Evolutionary conservation across 371 early-diverging fungal genomes (phyloP), one percentile per base, ranked within the genome.

Genomic region (Funneliformis caledonium): DNA sequence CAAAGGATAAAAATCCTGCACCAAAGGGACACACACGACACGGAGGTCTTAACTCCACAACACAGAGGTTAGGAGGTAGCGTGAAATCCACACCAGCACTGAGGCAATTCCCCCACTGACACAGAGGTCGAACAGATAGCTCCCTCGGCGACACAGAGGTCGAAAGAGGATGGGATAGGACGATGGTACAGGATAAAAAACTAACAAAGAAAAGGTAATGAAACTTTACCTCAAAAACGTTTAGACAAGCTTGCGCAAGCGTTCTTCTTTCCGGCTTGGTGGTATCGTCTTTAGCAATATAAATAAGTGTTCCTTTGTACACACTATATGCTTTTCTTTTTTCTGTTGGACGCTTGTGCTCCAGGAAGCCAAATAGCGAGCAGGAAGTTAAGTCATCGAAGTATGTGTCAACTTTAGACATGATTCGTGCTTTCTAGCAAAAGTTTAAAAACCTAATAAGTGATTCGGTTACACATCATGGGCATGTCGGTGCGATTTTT

Each of bases 251-350:
- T 4, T n/a, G 72, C 14, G 72, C 72, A 33, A 10, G 4, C 47
- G 14, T 14, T 47, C 72, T 72, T 72, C 72, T 4, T 10, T 72
- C 72, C 16, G 4, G 47, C 72, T 72, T n/a, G 4, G 33, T 72
- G 14, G 4, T 14, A 72, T 4, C 72, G 50, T 72, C 52, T 47
- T 19, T 72, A 14, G 48, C 47, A 47, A 72, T 72, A 52, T 33
- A 72, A 72, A 19, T 47, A 72, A 72, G 72, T 72, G 72, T 72
- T 72, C 72, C 72, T 52, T 72, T 72, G 59, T 73, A 73, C 16
- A 73, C 4, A 48, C 73, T 50, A n/a, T 73, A 33, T 2, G 73
- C 73, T 52, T 73, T 48, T 1, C 1, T 48, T 73, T 50, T 73
- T 11, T 73, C 6, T 16, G 56, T 73, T 26, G 73, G 56, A 73